These are phyloP conservation scores for Kregervanrija pseudodelftensis DNA, from an alignment of 805 yeast species.

Conservation along the genomic window DNA sequence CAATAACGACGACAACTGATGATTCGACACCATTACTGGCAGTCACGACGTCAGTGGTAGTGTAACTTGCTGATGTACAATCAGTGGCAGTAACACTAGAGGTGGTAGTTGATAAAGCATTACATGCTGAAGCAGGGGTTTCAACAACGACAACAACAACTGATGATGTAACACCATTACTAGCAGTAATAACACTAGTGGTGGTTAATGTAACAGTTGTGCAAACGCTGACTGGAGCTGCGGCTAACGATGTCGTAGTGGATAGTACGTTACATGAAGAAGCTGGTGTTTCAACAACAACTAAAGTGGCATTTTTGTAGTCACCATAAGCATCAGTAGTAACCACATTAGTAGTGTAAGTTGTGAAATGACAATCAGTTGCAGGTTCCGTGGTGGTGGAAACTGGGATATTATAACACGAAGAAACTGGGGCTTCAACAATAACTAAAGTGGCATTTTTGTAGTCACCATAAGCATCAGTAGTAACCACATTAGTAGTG, in stretches of 20 bases:
- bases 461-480: background rate
- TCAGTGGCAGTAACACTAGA: background rate
- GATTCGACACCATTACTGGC: no score
- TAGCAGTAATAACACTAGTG: background rate
- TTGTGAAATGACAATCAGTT: background rate
- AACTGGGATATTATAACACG: background rate
- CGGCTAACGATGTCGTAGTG: background rate
- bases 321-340: background rate
- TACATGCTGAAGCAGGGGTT: background rate
- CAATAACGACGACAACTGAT: background rate
- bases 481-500: background rate
- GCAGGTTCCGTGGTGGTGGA: background rate
- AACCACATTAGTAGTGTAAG: slow-evolving; percentile 1
- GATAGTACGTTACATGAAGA: background rate
- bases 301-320: background rate
- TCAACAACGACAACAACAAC: background rate
- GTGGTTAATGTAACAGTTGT: background rate
- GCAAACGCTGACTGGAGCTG: background rate
- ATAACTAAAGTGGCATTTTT: slow-evolving; percentile 1
- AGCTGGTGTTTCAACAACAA: slow-evolving; percentile 2
- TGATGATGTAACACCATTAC: background rate
- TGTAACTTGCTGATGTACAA: background rate
- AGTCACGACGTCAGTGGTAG: background rate
- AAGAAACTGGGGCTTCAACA: background rate
- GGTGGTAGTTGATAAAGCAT: background rate